Conservation (phyloP, 2,329 filamentous ascomycete genomes). For the Microsporum canis region DNA sequence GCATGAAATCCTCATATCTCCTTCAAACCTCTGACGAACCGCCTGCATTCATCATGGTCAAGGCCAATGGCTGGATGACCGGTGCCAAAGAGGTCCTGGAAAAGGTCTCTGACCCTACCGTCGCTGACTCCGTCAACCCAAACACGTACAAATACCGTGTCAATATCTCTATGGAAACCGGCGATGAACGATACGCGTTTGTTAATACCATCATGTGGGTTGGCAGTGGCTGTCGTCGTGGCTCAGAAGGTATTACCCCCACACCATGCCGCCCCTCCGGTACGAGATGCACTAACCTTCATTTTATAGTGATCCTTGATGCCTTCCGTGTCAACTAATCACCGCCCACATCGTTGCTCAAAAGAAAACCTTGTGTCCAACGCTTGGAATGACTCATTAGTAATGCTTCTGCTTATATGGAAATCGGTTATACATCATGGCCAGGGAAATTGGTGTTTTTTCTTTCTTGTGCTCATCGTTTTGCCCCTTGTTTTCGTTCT, state of each 20-base stretch:
- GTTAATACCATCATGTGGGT: conserved; percentile 42
- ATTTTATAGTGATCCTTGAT: conserved; percentile 25
- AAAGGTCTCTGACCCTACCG: conserved; percentile 34
- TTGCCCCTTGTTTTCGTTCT: not conserved
- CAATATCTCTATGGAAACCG: conserved; percentile 39
- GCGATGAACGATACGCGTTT: conserved; percentile 40
- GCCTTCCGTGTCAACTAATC: conserved; percentile 28
- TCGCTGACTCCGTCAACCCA: conserved; percentile 38
- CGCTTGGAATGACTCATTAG: not conserved
- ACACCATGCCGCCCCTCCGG: not conserved
- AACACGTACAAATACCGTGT: conserved; percentile 40
- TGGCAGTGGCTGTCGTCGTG: conserved; percentile 38
- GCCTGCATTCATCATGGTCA: conserved; percentile 39
- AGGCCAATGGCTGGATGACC: conserved; percentile 39
- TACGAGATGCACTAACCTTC: too few species aligned
- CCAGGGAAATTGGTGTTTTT: conserved; percentile 3
- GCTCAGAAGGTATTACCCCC: conserved; percentile 32
- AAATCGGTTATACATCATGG: not conserved
- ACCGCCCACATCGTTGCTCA: not conserved
- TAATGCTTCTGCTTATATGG: not conserved
- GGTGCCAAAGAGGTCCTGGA: conserved; percentile 40
- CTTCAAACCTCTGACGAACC: conserved; percentile 43
- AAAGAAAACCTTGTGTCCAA: not conserved
- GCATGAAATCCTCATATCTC: conserved; percentile 35
- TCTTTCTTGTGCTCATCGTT: not conserved